A percentile compares a stretch with the other conserved stretches of the same genome.
These are phyloP conservation scores for Globisporangium paroecandrum DNA, from an alignment of 352 stramenopile species.

Conservation along the genomic window DNA sequence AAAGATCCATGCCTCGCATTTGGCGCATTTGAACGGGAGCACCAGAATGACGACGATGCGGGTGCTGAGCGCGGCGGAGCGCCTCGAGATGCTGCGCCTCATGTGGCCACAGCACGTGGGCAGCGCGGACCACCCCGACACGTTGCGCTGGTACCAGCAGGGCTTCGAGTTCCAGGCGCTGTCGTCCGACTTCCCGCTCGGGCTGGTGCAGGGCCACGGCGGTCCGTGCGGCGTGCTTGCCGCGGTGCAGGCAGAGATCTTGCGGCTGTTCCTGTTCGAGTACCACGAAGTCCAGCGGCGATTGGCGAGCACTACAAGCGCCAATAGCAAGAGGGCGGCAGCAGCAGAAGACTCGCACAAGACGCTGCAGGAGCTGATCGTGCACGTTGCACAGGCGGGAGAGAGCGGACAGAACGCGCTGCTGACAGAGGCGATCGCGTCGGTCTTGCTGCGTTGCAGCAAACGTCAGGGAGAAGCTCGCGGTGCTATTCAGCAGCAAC, in stretches of 20 bases:
- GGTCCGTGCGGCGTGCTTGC: constrained; percentile 82
- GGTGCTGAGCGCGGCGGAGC: constrained; percentile 1
- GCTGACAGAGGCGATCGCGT: constrained; percentile 26
- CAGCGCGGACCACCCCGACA: constrained; percentile 22
- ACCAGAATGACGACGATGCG: constrained; percentile 5
- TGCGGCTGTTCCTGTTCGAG: constrained; percentile 54
- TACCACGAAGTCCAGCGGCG: constrained; percentile 12
- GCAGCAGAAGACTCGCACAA: neutral
- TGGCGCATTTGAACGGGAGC: constrained; percentile 1
- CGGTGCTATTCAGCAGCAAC: neutral
- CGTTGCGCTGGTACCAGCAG: constrained; percentile 51
- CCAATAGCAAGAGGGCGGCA: neutral
- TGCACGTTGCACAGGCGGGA: neutral
- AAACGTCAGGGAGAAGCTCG: neutral
- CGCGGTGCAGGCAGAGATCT: constrained; percentile 68
- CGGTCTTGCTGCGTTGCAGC: constrained; percentile 30
- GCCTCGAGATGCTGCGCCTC: constrained; percentile 20
- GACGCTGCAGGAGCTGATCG: constrained; percentile 14
- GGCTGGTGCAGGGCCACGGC: constrained; percentile 68
- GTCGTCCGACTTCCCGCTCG: constrained; percentile 39
- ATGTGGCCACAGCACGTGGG: constrained; percentile 37
- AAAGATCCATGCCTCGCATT: neutral
- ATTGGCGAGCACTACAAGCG: neutral
- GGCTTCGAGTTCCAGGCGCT: constrained; percentile 46
- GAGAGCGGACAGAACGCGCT: constrained; percentile 9